Conservation (phyloP, 768 basidiomycete species). For the Pleurotus tuoliensis region DNA sequence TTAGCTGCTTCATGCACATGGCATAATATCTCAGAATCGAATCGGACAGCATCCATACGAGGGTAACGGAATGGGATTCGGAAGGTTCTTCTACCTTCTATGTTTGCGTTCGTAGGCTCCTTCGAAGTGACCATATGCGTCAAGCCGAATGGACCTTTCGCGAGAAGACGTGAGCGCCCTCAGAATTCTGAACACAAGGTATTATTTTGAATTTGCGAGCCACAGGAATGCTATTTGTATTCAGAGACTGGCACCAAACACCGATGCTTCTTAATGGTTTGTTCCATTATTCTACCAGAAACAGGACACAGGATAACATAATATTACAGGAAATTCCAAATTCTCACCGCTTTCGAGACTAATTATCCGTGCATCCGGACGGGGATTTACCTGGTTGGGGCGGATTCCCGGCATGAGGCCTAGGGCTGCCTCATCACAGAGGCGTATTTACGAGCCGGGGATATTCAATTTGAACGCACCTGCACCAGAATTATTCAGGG, state of each 20-base stretch:
- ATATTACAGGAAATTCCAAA: background rate
- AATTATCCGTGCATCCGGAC: constrained; percentile 1
- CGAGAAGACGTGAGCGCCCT: background rate
- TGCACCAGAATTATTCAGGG: constrained; percentile 6
- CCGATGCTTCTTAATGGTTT: constrained; percentile 4
- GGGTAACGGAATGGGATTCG: too few relatives aligned
- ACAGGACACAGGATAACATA: background rate
- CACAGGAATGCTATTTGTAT: background rate
- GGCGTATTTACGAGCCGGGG: background rate
- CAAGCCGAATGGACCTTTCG: background rate
- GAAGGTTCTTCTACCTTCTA: background rate
- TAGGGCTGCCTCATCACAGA: background rate
- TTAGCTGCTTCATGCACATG: too few relatives aligned
- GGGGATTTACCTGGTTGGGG: background rate
- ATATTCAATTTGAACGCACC: constrained; percentile 5
- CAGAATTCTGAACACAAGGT: background rate
- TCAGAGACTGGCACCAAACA: background rate
- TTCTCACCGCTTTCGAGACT: constrained; percentile 6
- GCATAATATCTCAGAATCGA: too few relatives aligned
- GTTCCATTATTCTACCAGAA: background rate
- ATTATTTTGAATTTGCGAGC: background rate
- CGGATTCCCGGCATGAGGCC: constrained; percentile 6
- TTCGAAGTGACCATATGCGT: background rate
- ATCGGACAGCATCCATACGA: too few relatives aligned
- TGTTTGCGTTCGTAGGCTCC: background rate